phyloP scores from a whole-genome alignment of 129 eudicot species.

The Arctium lappa region DNA sequence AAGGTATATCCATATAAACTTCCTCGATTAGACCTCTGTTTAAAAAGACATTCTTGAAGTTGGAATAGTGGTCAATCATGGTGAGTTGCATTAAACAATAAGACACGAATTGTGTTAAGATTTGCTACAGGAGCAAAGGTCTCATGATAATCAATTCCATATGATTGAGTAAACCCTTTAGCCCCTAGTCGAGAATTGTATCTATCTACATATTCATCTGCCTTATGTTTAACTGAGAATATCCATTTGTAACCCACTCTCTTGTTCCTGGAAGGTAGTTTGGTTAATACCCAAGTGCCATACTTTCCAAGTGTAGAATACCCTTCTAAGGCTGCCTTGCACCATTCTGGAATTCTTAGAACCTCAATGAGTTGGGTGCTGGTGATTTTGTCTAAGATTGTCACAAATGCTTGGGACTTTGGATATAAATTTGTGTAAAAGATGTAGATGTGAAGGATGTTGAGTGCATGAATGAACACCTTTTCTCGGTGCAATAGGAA shows the following conservation, averaged over 20 bases:
- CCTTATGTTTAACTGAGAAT: background rate
- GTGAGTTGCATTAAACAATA: background rate
- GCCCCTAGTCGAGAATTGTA: background rate
- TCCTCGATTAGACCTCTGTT: background rate
- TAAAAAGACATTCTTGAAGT: background rate
- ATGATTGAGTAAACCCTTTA: background rate
- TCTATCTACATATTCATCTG: background rate
- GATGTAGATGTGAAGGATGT: background rate
- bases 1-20: background rate
- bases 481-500: background rate
- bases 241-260: background rate
- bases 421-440: background rate
- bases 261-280: background rate
- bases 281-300: background rate
- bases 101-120: background rate
- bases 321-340: background rate
- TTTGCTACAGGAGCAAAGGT: background rate
- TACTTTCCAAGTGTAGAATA: background rate
- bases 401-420: background rate
- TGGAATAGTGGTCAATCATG: background rate
- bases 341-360: background rate
- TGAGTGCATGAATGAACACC: background rate
- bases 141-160: slow-evolving; percentile 3
- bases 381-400: background rate
- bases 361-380: background rate